phyloP scores from a whole-genome alignment of 768 basidiomycete genomes.

The Gautieria morchelliformis region DNA sequence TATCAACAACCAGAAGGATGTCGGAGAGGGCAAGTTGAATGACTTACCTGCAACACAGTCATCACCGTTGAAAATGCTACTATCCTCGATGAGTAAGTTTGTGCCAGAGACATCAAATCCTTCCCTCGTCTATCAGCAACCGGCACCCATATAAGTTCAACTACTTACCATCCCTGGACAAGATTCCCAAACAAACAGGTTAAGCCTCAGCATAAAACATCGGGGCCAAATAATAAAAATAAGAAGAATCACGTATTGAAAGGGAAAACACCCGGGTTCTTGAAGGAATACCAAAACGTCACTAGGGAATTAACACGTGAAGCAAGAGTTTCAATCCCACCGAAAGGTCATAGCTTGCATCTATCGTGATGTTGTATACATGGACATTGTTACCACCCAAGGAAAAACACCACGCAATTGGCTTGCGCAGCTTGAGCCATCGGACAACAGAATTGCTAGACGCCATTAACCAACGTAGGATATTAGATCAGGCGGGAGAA shows the following conservation, averaged over 20 bases:
- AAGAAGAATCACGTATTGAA: not conserved
- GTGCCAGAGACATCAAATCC: slow-evolving; percentile 46
- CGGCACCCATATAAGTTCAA: not conserved
- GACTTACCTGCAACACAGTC: slow-evolving; percentile 29
- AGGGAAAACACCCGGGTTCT: slow-evolving; percentile 14
- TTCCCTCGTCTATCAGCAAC: not conserved
- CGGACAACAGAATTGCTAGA: not conserved
- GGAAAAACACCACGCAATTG: slow-evolving; percentile 39
- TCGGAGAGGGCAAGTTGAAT: not conserved
- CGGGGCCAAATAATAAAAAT: not conserved
- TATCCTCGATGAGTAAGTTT: slow-evolving; percentile 49
- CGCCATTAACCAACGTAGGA: not conserved
- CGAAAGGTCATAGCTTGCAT: slow-evolving; percentile 22
- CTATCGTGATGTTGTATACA: slow-evolving; percentile 44
- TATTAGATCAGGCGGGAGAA: not conserved
- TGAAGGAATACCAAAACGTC: not conserved
- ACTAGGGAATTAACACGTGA: not conserved
- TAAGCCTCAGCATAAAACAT: no score
- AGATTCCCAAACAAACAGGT: no score
- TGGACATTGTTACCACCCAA: slow-evolving; percentile 39
- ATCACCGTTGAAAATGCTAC: slow-evolving; percentile 48
- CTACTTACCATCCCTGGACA: not conserved
- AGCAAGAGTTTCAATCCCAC: not conserved
- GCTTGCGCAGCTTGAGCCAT: not conserved
- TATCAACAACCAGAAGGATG: not conserved